Evolutionary conservation across 73 alveolate genomes (phyloP).

Genomic region (Tetrahymena borealis): DNA sequence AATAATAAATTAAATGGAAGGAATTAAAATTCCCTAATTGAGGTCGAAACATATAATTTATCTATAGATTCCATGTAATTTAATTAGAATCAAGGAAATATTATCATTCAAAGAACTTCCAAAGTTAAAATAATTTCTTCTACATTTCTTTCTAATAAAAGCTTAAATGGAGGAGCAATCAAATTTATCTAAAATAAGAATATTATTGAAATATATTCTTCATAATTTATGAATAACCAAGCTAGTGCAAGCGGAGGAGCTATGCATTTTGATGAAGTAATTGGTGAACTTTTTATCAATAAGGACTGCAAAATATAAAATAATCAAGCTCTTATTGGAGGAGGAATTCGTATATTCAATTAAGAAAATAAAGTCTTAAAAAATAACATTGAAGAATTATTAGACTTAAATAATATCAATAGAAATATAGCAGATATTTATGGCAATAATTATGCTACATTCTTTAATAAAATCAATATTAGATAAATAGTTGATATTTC

Average conservation of each 20-base stretch:
- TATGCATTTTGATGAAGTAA: too few relatives aligned
- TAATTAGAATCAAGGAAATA: not conserved
- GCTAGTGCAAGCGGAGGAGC: too few relatives aligned
- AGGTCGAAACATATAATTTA: not conserved
- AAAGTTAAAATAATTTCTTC: not conserved
- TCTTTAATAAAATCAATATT: not conserved
- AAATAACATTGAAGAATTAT: not conserved
- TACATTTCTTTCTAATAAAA: not conserved
- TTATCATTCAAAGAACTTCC: not conserved
- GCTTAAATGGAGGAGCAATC: not conserved
- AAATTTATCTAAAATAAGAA: too few relatives aligned
- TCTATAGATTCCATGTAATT: not conserved
- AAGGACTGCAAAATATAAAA: too few relatives aligned
- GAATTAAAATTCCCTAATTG: not conserved
- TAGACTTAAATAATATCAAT: not conserved
- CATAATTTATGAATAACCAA: too few relatives aligned
- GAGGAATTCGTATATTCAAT: not conserved
- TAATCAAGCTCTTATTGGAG: too few relatives aligned
- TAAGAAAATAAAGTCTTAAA: not conserved
- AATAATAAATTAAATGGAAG: not conserved
- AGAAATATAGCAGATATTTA: not conserved
- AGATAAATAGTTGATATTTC: too few relatives aligned
- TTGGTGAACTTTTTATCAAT: too few relatives aligned
- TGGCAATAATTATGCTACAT: not conserved
- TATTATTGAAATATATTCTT: too few relatives aligned